phyloP scores from a whole-genome alignment of 139 green algal species.

The Haematococcus sp. region DNA sequence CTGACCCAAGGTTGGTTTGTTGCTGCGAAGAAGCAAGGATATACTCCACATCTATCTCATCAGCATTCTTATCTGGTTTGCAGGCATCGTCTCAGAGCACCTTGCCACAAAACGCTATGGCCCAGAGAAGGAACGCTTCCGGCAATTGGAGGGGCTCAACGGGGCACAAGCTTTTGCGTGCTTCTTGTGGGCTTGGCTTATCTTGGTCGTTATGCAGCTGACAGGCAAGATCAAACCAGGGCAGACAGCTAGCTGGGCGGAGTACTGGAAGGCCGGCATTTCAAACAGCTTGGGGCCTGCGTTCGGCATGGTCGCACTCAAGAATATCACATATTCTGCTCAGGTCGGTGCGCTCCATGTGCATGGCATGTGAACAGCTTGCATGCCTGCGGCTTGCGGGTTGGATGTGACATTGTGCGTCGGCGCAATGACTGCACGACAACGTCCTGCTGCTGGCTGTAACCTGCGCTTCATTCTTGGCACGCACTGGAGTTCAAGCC shows the following conservation, averaged over 20 bases:
- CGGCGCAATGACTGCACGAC: neutral
- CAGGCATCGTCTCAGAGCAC: conserved; percentile 79
- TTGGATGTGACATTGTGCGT: neutral
- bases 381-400: neutral
- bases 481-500: no score
- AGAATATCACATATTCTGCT: conserved; percentile 93
- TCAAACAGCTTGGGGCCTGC: conserved; percentile 89
- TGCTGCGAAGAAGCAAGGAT: no score
- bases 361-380: neutral
- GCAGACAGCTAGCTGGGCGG: conserved; percentile 35
- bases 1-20: conserved; percentile 68
- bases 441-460: neutral
- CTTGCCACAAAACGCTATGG: conserved; percentile 84
- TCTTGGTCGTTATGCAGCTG: conserved; percentile 33
- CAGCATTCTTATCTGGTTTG: neutral
- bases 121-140: conserved; percentile 63
- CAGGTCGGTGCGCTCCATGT: conserved; percentile 57
- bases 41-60: neutral
- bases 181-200: conserved; percentile 79
- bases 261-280: conserved; percentile 80
- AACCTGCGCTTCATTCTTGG: neutral
- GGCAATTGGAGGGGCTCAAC: conserved; percentile 83
- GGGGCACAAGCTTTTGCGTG: conserved; percentile 82
- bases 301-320: conserved; percentile 84
- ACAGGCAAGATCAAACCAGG: conserved; percentile 11